Conservation (phyloP, 2,329 filamentous ascomycete genomes). For the Nemania sp. region DNA sequence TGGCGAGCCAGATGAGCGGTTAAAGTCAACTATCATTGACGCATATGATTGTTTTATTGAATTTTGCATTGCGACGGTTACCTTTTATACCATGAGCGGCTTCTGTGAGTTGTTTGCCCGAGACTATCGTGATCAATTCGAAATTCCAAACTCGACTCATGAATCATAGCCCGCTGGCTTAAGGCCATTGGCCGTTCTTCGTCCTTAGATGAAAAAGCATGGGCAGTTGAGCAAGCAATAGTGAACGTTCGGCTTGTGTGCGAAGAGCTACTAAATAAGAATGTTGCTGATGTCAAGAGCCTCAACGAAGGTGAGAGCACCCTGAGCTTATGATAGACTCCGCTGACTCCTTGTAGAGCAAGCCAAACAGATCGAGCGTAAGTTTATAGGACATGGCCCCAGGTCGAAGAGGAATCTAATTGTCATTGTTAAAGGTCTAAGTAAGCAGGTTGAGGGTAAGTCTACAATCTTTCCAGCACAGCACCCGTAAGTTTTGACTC, state of each 20-base stretch:
- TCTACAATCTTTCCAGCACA: neutral
- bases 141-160: neutral
- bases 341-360: neutral
- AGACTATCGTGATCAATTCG: neutral
- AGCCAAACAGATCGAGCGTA: neutral
- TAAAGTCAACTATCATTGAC: neutral
- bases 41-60: constrained; percentile 5
- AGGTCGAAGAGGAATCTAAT: neutral
- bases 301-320: constrained; percentile 6
- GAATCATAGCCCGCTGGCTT: neutral
- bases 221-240: constrained; percentile 1
- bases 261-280: constrained; percentile 7
- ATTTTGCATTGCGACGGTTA: neutral
- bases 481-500: neutral
- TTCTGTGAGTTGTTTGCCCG: neutral
- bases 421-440: neutral
- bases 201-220: neutral
- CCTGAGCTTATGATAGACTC: neutral
- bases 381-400: neutral
- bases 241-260: constrained; percentile 7
- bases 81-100: neutral
- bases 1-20: neutral
- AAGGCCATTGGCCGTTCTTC: neutral
- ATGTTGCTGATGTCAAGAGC: constrained; percentile 1
- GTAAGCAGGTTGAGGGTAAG: neutral